Base-by-base conservation (phyloP, 345 rosid genomes). In the Aquilaria sinensis region DNA sequence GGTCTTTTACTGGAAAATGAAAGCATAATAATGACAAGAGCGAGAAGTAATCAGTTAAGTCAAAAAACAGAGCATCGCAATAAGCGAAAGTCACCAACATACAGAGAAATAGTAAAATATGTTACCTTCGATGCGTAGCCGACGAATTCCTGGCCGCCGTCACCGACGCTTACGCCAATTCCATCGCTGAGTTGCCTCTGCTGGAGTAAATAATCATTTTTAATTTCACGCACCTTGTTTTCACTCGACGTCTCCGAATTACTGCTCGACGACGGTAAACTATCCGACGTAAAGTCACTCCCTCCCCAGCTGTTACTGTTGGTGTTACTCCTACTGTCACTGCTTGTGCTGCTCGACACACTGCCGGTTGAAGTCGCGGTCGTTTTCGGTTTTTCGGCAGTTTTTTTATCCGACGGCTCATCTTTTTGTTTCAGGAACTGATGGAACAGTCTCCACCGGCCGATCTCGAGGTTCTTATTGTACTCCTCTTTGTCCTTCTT, bases 381-480 rank as follows among this genome's bases (percentile, higher is more conserved):
- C 3, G 56, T 23, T 37, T 60, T 57, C 59, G 41, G 48, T 43
- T 63, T 32, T 15, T 56, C 46, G 16, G 23, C 63, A 30, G 59
- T 51, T 14, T 49, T 34, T 23, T 62, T 69, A 77, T 75, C 80
- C 13, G 76, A 74, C 58, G 73, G 75, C 59, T 74, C 70, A 15
- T 69, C 70, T 67, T 61, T 53, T 60, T 80, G 85, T 53, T 66
- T 58, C 0, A 83, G 89, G 52, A 79, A 72, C 23, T 81, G 83
- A 3, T 72, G 68, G 70, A 80, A 75, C 58, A 60, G 66, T 72
- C 68, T 78, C 88, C 82, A 84, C 68, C 79, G 78, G 71, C 61
- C 70, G 72, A 78, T 77, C 70, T 62, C 78, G 4, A 50, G 51
- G 2, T 56, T 73, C 7, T 70, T 53, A 9, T 30, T 31, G 1